Conservation (phyloP, 73 alveolate genomes). For the Symbiodinium natans region DNA sequence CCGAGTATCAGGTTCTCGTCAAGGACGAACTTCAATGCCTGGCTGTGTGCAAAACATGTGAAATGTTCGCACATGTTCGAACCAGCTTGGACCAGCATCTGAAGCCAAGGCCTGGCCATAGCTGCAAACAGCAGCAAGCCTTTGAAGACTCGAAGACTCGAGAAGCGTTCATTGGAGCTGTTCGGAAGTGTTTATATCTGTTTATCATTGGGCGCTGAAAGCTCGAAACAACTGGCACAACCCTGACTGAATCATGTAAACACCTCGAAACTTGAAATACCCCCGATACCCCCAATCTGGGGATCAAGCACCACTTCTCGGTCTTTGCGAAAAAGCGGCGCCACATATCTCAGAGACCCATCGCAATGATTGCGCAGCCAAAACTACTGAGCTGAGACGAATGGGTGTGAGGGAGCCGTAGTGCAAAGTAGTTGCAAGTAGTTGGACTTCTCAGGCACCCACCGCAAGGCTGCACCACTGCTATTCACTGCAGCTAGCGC, state of each 20-base stretch:
- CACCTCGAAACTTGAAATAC: no score
- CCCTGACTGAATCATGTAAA: no score
- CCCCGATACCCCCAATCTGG: no score
- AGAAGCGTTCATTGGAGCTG: no score
- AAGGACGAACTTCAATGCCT: conserved; percentile 14
- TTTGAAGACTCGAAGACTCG: neutral
- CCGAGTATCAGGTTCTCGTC: conserved; percentile 36
- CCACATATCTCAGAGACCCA: conserved; percentile 32
- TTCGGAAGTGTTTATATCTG: no score
- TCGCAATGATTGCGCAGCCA: neutral
- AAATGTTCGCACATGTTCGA: no score
- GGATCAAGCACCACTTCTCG: conserved; percentile 72
- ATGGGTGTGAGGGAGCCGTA: neutral
- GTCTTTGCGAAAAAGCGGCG: conserved; percentile 36
- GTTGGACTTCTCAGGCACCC: neutral
- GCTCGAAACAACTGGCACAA: no score
- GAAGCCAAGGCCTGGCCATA: conserved; percentile 59
- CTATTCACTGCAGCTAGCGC: conserved; percentile 61
- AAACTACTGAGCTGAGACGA: neutral
- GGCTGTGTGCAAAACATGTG: neutral
- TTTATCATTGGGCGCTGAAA: no score
- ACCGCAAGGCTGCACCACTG: conserved; percentile 75
- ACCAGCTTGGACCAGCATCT: neutral
- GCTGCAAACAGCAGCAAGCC: conserved; percentile 62
- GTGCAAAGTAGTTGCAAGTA: neutral